Evolutionary conservation across 352 stramenopile species (phyloP).

Genomic region (Globisporangium radiosum): DNA sequence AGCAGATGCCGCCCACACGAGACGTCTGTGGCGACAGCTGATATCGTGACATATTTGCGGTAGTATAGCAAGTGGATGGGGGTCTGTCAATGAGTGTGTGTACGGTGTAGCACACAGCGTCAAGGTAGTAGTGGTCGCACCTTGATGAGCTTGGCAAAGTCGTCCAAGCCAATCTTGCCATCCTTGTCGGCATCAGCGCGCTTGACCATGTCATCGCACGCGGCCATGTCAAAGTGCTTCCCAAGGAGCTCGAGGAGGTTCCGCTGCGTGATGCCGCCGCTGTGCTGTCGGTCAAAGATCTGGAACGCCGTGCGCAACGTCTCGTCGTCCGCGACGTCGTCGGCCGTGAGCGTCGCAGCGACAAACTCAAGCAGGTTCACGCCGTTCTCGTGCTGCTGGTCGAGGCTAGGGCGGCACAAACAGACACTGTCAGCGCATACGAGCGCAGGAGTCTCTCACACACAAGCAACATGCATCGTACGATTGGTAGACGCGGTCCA

Average conservation of each 20-base stretch:
- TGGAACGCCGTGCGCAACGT: conserved; percentile 46
- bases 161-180: conserved; percentile 59
- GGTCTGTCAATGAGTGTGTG: no score
- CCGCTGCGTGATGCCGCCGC: conserved; percentile 46
- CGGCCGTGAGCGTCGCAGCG: conserved; percentile 52
- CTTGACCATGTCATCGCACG: conserved; percentile 65
- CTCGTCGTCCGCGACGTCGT: conserved; percentile 52
- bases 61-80: no score
- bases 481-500: conserved; percentile 55
- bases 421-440: background rate
- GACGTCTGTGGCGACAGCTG: no score
- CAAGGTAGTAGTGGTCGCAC: background rate
- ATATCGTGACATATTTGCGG: no score
- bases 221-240: conserved; percentile 45
- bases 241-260: conserved; percentile 47
- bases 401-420: conserved; percentile 26
- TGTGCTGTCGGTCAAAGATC: conserved; percentile 58
- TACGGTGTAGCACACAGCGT: no score
- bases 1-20: no score
- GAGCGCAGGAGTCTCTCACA: background rate
- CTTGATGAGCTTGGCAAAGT: conserved; percentile 70
- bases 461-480: conserved; percentile 14
- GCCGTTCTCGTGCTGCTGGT: conserved; percentile 67
- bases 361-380: conserved; percentile 80
- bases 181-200: conserved; percentile 53